Evolutionary conservation across 139 green algal genomes (phyloP), one percentile per base, ranked within the genome.

Genomic region (Axilococcus clingmanii): DNA sequence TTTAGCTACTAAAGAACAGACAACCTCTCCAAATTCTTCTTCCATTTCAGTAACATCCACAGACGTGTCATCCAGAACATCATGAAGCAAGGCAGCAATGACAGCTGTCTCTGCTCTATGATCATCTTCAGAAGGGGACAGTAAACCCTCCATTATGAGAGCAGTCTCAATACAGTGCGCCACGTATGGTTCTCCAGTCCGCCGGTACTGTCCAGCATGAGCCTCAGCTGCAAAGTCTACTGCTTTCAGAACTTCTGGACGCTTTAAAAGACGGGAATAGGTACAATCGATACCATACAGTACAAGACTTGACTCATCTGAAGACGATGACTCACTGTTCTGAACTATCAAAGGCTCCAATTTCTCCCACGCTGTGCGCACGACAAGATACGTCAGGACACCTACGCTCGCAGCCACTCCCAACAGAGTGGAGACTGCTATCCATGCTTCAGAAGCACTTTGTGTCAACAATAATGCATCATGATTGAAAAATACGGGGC

Each of bases 101-200:
- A 96, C 75, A 4, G 85, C 80, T 14, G 74, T 50, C 48, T 83
- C 68, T 17, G 82, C 71, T 53, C 84, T 89, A 71, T 56, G 25
- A n/a, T 71, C 61, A 5, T 66, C 35, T 43, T 74, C 60, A 0
- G 51, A 48, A 11, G 53, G 53, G 16, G 31, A 48, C 25, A 79
- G 43, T 46, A 77, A 49, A 0, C 28, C 43, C 53, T 93, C 90
- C 42, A 96, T 68, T 29, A 97, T 96, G 27, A 79, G 63, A 27
- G 87, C 90, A 3, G 90, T 89, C 50, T 95, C 79, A 0, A 98
- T 75, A 77, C 85, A 95, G 66, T 98, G 91, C 2, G 55, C 68
- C 0, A 97, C 73, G 55, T 98, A 98, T 0, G 88, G 82, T 59
- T 96, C 75, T 4, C 84, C 78, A 7, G 85, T 95, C 51, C 82